A percentile compares a stretch with the other conserved stretches of the same genome.
Evolutionary conservation across 306 rosid genomes (phyloP).

Genomic region (Quercus engelmannii): DNA sequence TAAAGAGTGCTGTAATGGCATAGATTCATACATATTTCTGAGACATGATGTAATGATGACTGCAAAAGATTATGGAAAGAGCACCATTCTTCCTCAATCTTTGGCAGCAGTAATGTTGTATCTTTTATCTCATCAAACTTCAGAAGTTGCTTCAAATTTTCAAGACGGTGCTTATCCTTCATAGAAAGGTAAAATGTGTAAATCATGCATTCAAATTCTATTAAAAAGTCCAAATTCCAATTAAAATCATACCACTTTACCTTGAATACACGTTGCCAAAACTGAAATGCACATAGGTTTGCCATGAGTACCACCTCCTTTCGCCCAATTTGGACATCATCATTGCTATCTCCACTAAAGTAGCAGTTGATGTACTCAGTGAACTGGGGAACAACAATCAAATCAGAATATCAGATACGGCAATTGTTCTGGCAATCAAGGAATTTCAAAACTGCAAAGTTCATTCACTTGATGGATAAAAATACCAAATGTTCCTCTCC

Average conservation of each 20-base stretch:
- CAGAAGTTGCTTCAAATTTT: constrained; percentile 53
- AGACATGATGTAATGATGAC: constrained; percentile 63
- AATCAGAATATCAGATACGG: constrained; percentile 14
- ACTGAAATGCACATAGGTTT: constrained; percentile 72
- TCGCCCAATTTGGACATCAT: constrained; percentile 34
- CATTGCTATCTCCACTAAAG: constrained; percentile 38
- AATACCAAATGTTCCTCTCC: constrained; percentile 79
- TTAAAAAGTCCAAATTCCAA: constrained; percentile 1
- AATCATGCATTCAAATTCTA: constrained; percentile 12
- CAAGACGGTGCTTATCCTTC: constrained; percentile 61
- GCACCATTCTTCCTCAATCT: constrained; percentile 79
- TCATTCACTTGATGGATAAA: constrained; percentile 20
- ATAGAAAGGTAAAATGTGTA: constrained; percentile 16
- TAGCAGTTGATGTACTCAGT: constrained; percentile 39
- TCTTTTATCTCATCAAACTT: constrained; percentile 35
- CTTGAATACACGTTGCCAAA: constrained; percentile 88
- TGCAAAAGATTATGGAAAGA: constrained; percentile 62
- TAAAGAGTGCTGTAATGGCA: constrained; percentile 1
- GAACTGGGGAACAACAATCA: constrained; percentile 37
- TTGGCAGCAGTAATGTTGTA: constrained; percentile 23
- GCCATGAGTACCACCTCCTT: constrained; percentile 62
- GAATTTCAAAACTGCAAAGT: constrained; percentile 7
- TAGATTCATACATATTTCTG: constrained; percentile 63
- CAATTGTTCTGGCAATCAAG: constrained; percentile 23
- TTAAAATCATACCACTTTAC: constrained; percentile 34